Percentiles rank a stretch among this genome's conserved stretches.
Conservation (phyloP, 2,329 filamentous ascomycete genomes). For the Phialophora macrospora region DNA sequence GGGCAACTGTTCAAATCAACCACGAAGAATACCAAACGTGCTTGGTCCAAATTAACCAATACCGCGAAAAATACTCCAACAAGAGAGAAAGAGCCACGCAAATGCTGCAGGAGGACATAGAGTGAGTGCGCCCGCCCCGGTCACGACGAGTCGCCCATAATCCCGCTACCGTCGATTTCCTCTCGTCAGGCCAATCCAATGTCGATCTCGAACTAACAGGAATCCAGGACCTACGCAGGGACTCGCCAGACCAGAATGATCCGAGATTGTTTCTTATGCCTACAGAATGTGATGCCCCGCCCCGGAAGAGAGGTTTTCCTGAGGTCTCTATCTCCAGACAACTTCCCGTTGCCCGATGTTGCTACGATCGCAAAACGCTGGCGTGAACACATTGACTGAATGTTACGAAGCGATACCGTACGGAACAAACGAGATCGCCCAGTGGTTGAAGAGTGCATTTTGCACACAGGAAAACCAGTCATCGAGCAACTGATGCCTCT, state of each 20-base stretch:
- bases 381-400: neutral
- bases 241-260: neutral
- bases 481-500: neutral
- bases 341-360: neutral
- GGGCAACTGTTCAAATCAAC: neutral
- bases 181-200: neutral
- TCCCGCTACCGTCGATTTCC: neutral
- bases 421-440: neutral
- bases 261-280: neutral
- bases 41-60: neutral
- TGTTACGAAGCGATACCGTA: neutral
- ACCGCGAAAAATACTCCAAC: neutral
- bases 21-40: neutral
- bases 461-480: neutral
- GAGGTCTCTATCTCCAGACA: neutral
- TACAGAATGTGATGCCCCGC: neutral
- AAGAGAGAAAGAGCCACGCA: neutral
- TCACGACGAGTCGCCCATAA: neutral
- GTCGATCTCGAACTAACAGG: neutral
- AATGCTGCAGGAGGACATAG: neutral
- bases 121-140: neutral
- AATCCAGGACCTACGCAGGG: neutral
- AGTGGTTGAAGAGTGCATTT: neutral
- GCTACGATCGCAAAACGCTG: neutral
- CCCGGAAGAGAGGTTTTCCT: neutral